Base-by-base conservation (phyloP, 352 stramenopile species). In the Phytophthora constricta region DNA sequence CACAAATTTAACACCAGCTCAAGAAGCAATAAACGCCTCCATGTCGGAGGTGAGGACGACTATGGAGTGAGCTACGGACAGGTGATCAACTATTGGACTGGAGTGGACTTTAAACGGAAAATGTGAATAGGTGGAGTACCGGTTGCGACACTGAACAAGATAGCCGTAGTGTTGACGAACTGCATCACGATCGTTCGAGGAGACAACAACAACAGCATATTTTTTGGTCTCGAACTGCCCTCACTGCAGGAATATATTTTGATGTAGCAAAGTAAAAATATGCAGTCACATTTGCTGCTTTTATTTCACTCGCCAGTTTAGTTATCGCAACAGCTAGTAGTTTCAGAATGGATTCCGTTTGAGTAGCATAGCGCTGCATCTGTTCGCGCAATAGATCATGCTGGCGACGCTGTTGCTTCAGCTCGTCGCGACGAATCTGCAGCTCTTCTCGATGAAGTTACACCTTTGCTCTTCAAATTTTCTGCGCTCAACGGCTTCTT, bases 81-180 rank as follows among this genome's bases (percentile, higher is more conserved):
- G 3, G 53, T 54, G 23, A 28, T 62, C 39, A 11, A 28, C 1
- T 43, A 55, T 7, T 62, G 55, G 45, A 43, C 55, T 11, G 46
- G 52, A 22, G 1, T 62, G 1, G 42, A 62, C 28, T 62, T 62
- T 28, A 62, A 62, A 19, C 42, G 45, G 1, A 62, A 48, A 25
- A 49, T 62, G 31, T 26, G 4, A 19, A 55, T 62, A 16, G 48
- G 31, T 27, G 54, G 53, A n/a, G 45, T 55, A 20, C 43, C 55
- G 16, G 31, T 47, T 5, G 55, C 41, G 14, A 54, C 41, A 43
- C 27, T 62, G 13, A 54, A 62, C 20, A 22, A 54, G 20, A 28
- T 54, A 0, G 31, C 17, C 33, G 42, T 8, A 28, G 53, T 55
- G 17, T 23, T 62, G 2, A 41, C 19, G n/a, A 62, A 55, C 20